A percentile compares a stretch with the other conserved stretches of the same genome.
phyloP scores from a whole-genome alignment of 306 rosid species.

The Vicia faba region DNA sequence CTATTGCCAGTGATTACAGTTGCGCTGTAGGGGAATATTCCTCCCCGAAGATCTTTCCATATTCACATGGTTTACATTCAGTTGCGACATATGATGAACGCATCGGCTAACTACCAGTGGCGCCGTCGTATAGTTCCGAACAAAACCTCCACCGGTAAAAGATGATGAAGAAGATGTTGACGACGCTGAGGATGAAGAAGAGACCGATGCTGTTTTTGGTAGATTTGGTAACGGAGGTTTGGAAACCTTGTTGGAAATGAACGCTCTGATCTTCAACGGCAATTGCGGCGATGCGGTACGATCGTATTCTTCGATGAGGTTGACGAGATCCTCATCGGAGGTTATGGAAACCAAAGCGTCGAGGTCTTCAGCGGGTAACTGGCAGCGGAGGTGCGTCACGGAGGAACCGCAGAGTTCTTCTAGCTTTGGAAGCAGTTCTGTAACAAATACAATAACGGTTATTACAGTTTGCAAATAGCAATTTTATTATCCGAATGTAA shows the following conservation, averaged over 20 bases:
- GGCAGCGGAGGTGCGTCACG: slow-evolving; percentile 80
- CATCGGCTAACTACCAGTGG: slow-evolving; percentile 41
- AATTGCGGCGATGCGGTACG: slow-evolving; percentile 43
- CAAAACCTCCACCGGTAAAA: slow-evolving; percentile 35
- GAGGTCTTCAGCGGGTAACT: slow-evolving; percentile 84
- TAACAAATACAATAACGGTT: slow-evolving; percentile 25
- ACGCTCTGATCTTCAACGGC: slow-evolving; percentile 73
- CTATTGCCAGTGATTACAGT: slow-evolving; percentile 82
- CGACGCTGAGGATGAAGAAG: slow-evolving; percentile 35
- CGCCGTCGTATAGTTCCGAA: slow-evolving; percentile 38
- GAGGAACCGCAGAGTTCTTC: slow-evolving; percentile 63
- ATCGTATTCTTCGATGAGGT: slow-evolving; percentile 86
- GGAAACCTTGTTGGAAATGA: slow-evolving; percentile 52
- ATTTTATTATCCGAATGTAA: slow-evolving; percentile 12
- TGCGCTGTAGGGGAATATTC: slow-evolving; percentile 50
- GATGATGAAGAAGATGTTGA: slow-evolving; percentile 48
- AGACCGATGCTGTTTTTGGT: slow-evolving; percentile 55
- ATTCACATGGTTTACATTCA: slow-evolving; percentile 36
- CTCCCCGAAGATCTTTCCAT: slow-evolving; percentile 45
- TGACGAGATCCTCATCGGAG: slow-evolving; percentile 82
- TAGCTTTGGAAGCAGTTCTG: slow-evolving; percentile 78
- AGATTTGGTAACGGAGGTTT: slow-evolving; percentile 45
- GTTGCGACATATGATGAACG: slow-evolving; percentile 51
- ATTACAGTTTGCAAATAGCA: neutral
- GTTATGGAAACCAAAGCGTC: slow-evolving; percentile 90